Evolutionary conservation across 495 filamentous ascomycete species (phyloP).

Genomic region (Pyrenula massariospora): DNA sequence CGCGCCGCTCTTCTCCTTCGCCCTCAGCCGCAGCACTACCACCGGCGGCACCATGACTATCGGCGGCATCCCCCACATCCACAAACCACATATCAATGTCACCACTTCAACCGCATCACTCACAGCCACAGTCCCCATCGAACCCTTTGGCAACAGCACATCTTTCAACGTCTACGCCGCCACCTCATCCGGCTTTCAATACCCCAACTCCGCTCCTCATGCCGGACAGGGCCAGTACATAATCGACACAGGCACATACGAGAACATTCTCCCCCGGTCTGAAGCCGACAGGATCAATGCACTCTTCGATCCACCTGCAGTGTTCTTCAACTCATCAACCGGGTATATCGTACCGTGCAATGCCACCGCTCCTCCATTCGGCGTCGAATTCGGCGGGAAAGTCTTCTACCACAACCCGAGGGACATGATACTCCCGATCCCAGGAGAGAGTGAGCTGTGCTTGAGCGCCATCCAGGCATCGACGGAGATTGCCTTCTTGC

Average conservation of each 20-base stretch:
- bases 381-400: conserved; percentile 32
- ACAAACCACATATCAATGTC: too few species aligned
- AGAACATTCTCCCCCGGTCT: conserved; percentile 41
- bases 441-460: conserved; percentile 23
- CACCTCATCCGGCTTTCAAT: too few species aligned
- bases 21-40: too few species aligned
- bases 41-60: conserved; percentile 17
- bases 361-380: conserved; percentile 40
- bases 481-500: too few species aligned
- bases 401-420: conserved; percentile 33
- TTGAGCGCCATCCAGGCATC: conserved; percentile 22
- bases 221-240: conserved; percentile 41
- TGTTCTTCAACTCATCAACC: conserved; percentile 27
- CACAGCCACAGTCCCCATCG: too few species aligned
- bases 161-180: too few species aligned
- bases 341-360: conserved; percentile 52
- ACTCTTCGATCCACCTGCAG: conserved; percentile 41
- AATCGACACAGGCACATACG: conserved; percentile 61
- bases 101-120: too few species aligned
- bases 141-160: too few species aligned
- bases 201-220: too few species aligned
- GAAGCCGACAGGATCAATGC: conserved; percentile 49
- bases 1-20: too few species aligned
- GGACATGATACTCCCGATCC: conserved; percentile 39
- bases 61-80: too few species aligned